These are phyloP conservation scores for Alternaria sp. DNA, from an alignment of 2,329 filamentous ascomycete genomes.

Conservation along the genomic window DNA sequence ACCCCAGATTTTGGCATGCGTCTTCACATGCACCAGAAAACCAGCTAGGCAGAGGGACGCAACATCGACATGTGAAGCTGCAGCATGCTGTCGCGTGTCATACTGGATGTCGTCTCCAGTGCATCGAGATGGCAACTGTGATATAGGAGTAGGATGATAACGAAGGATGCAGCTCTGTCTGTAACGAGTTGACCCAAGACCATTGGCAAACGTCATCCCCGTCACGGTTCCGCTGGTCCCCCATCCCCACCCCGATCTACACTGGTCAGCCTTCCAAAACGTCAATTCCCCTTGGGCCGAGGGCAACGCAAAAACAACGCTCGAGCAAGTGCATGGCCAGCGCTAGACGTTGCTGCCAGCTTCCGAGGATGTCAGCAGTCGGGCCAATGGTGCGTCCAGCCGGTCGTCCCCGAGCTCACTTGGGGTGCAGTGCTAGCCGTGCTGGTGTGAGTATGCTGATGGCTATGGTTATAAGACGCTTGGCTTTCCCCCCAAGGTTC, in stretches of 20 bases:
- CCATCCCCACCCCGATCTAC: constrained; percentile 31
- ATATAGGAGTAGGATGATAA: neutral
- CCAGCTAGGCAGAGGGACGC: constrained; percentile 11
- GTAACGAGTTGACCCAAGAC: constrained; percentile 21
- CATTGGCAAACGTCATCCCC: constrained; percentile 47
- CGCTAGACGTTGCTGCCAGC: constrained; percentile 15
- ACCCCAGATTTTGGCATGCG: constrained; percentile 20
- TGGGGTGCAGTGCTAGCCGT: constrained; percentile 15
- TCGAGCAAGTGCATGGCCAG: constrained; percentile 6
- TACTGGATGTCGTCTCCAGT: neutral
- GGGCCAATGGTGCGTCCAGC: constrained; percentile 46
- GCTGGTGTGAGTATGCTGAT: constrained; percentile 14
- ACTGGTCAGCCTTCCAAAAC: constrained; percentile 22
- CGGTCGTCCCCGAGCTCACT: constrained; percentile 37
- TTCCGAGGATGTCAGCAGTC: constrained; percentile 40
- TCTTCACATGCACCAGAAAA: constrained; percentile 39
- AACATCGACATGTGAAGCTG: constrained; percentile 40
- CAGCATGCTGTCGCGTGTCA: constrained; percentile 27
- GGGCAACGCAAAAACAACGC: constrained; percentile 23
- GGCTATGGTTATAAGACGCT: constrained; percentile 38
- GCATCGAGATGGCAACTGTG: neutral
- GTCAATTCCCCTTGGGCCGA: constrained; percentile 44
- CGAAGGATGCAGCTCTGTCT: constrained; percentile 1
- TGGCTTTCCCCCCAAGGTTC: constrained; percentile 26
- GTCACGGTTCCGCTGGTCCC: constrained; percentile 32